phyloP scores from a whole-genome alignment of 192 early-diverging fungal genomes.

The Gigaspora rosea region DNA sequence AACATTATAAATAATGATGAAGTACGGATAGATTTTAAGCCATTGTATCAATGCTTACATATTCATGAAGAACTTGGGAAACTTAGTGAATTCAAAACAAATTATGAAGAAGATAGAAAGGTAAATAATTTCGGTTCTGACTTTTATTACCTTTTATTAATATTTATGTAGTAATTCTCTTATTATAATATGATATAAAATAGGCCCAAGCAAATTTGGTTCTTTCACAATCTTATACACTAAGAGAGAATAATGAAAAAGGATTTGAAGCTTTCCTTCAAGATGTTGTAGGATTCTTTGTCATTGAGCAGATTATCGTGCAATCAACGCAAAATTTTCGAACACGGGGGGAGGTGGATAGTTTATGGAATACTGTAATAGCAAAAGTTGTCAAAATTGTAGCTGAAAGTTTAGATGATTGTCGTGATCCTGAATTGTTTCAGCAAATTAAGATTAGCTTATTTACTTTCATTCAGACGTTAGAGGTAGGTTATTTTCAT shows the following conservation, averaged over 20 bases:
- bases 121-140: slow-evolving; percentile 35
- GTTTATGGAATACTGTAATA: slow-evolving; percentile 86
- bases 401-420: slow-evolving; percentile 75
- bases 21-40: slow-evolving; percentile 87
- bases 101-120: slow-evolving; percentile 88
- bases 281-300: slow-evolving; percentile 96
- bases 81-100: slow-evolving; percentile 78
- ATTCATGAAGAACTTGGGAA: slow-evolving; percentile 94
- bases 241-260: slow-evolving; percentile 66
- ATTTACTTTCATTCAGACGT: slow-evolving; percentile 86
- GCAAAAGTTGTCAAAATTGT: slow-evolving; percentile 80
- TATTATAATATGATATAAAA: not conserved
- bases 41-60: slow-evolving; percentile 94
- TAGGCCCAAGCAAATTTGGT: slow-evolving; percentile 87
- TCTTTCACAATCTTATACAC: slow-evolving; percentile 69
- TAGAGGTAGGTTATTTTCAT: slow-evolving; percentile 64
- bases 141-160: not conserved
- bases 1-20: slow-evolving; percentile 67
- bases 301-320: slow-evolving; percentile 88
- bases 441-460: slow-evolving; percentile 76
- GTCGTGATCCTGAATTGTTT: slow-evolving; percentile 78
- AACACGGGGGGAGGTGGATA: slow-evolving; percentile 76
- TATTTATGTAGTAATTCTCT: not conserved
- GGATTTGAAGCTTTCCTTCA: slow-evolving; percentile 76
- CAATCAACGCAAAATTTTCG: slow-evolving; percentile 89